Percentiles rank a stretch among this genome's conserved stretches.
phyloP scores from a whole-genome alignment of 2,329 filamentous ascomycete genomes.

The Penicillium sp. region DNA sequence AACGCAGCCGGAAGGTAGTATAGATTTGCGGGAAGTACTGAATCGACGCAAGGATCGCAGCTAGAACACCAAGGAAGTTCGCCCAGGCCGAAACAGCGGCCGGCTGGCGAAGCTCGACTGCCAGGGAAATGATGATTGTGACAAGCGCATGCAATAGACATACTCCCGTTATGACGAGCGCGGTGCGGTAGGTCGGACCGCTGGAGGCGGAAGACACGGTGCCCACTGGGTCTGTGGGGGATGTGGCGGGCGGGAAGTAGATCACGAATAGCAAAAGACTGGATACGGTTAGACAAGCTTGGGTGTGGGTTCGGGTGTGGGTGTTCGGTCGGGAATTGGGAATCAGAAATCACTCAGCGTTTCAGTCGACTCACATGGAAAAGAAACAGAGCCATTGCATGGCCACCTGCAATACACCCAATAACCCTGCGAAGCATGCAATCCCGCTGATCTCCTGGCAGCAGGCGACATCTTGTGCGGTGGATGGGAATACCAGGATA shows the following conservation, averaged over 20 bases:
- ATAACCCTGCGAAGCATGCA: conserved; percentile 78
- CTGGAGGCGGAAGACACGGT: conserved; percentile 42
- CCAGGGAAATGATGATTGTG: conserved; percentile 62
- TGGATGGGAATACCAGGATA: conserved; percentile 83
- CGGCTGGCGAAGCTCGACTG: conserved; percentile 65
- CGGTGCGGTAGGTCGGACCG: conserved; percentile 72
- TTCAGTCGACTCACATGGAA: conserved; percentile 67
- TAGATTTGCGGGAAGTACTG: conserved; percentile 96
- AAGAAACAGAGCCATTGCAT: conserved; percentile 91
- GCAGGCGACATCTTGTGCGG: conserved; percentile 78
- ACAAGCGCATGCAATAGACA: conserved; percentile 76
- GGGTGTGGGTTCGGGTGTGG: neutral
- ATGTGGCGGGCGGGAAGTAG: conserved; percentile 73
- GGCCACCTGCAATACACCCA: conserved; percentile 88
- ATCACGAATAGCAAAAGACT: conserved; percentile 92
- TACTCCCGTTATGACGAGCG: conserved; percentile 68
- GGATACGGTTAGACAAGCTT: conserved; percentile 6
- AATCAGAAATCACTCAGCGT: neutral
- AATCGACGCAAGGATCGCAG: conserved; percentile 74
- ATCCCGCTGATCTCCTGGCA: conserved; percentile 78
- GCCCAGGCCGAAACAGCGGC: conserved; percentile 73
- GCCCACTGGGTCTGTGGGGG: conserved; percentile 48
- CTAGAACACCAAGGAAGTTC: conserved; percentile 76
- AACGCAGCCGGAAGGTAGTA: conserved; percentile 81
- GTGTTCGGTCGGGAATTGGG: neutral